These are phyloP conservation scores for Casuarina cunninghamiana DNA, from an alignment of 306 rosid genomes.

Conservation along the genomic window DNA sequence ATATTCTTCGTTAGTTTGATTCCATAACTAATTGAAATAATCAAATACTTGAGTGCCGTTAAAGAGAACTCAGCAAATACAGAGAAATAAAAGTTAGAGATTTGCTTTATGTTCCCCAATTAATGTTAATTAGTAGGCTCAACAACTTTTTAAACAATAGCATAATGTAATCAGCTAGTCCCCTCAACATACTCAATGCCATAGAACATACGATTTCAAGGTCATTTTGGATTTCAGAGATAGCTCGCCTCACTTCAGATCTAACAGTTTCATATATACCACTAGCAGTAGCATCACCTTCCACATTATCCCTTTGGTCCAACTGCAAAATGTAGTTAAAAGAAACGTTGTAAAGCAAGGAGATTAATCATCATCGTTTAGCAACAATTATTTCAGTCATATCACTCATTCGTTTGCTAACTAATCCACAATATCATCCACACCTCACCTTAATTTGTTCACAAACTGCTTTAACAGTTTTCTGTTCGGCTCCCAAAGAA, in stretches of 20 bases:
- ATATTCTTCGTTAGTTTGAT: neutral
- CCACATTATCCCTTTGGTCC: conserved; percentile 38
- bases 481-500: conserved; percentile 67
- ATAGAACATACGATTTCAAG: conserved; percentile 64
- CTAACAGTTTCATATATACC: conserved; percentile 83
- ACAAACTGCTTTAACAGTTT: conserved; percentile 58
- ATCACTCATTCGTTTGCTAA: conserved; percentile 18
- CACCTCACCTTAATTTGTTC: conserved; percentile 60
- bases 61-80: neutral
- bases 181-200: neutral
- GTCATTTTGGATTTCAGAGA: conserved; percentile 81
- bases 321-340: conserved; percentile 45
- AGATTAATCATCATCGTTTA: conserved; percentile 6
- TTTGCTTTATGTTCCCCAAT: neutral
- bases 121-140: neutral
- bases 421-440: neutral
- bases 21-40: neutral
- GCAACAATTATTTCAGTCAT: conserved; percentile 4
- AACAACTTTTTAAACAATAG: neutral
- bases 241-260: conserved; percentile 85
- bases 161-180: neutral
- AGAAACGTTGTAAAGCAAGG: neutral
- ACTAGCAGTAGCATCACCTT: conserved; percentile 35
- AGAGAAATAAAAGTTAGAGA: neutral
- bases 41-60: neutral